A percentile compares a stretch with the other conserved stretches of the same genome.
Evolutionary conservation across 2,329 filamentous ascomycete genomes (phyloP).

Genomic region (Cytospora paraplurivora): DNA sequence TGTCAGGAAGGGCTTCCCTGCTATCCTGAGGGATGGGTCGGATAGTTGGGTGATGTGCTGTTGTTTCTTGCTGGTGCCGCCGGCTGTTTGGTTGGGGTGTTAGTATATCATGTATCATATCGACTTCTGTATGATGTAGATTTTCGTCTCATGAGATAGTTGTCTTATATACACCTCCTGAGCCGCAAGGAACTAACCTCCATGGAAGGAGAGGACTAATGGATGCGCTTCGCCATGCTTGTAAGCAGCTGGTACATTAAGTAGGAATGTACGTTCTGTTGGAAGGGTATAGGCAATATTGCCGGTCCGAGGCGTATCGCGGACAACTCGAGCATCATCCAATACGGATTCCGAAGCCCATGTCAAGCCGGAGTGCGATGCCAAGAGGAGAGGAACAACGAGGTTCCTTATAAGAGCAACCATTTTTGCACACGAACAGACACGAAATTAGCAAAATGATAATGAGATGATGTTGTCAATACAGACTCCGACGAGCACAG

Average conservation of each 20-base stretch:
- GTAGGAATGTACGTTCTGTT: conserved; percentile 32
- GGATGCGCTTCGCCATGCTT: conserved; percentile 28
- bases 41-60: conserved; percentile 34
- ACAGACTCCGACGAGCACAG: neutral
- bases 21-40: conserved; percentile 32
- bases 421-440: neutral
- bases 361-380: neutral
- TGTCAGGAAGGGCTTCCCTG: conserved; percentile 33
- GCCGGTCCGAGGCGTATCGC: conserved; percentile 20
- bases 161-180: neutral
- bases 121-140: neutral
- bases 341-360: conserved; percentile 11
- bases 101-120: neutral
- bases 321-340: neutral
- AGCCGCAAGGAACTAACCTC: conserved; percentile 25
- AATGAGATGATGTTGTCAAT: neutral
- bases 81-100: conserved; percentile 20
- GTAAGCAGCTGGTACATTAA: conserved; percentile 32
- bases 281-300: conserved; percentile 33
- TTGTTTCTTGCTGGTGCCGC: conserved; percentile 33
- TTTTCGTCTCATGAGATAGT: neutral
- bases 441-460: neutral
- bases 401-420: neutral
- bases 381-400: conserved; percentile 2
- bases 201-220: conserved; percentile 33